Evolutionary conservation across 2,329 filamentous ascomycete genomes (phyloP), one percentile per base, ranked within the genome.

Genomic region (Arthroderma sp.): DNA sequence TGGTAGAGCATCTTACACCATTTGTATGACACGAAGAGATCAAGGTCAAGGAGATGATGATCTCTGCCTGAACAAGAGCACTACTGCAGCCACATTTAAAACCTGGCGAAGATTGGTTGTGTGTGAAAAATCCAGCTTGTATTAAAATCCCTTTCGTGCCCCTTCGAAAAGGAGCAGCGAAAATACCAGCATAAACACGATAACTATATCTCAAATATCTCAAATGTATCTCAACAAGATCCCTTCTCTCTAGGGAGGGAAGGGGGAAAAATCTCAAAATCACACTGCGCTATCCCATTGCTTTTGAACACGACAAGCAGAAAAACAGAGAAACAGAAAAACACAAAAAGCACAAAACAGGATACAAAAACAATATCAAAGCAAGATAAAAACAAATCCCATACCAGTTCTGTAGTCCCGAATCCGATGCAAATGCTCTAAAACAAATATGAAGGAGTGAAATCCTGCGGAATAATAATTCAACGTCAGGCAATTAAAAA

Each of bases 401-500:
- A 43, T 38, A 34, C 45, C 46, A 36, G 29, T 48, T 38, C 42
- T 36, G 38, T 40, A 36, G 39, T 45, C 50, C 45, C 42, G 38
- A 40, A 48, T 48, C 45, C 50, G 48, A 48, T 50, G 48, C 48
- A 50, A 22, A 51, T 50, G 50, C 50, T 36, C 50, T 46, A 47
- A 42, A 40, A 36, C 36, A 28, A 37, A 43, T 40, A 31, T 28
- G 39, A 47, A 45, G 40, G 47, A 49, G 30, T 49, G 47, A 43
- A 32, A 38, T 32, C 36, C 42, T 47, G 43, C 43, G 31, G 36
- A 43, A 37, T 46, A 36, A 37, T 36, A 34, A 42, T 43, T 43
- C 40, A 11, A 36, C 40, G 40, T 33, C n/a, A 33, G 40, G 27
- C 34, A 43, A 43, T 36, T 36, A 43, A 36, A 32, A 28, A 33